Base-by-base conservation (phyloP, 257 asterid genomes). In the Nicotiana tabacum region DNA sequence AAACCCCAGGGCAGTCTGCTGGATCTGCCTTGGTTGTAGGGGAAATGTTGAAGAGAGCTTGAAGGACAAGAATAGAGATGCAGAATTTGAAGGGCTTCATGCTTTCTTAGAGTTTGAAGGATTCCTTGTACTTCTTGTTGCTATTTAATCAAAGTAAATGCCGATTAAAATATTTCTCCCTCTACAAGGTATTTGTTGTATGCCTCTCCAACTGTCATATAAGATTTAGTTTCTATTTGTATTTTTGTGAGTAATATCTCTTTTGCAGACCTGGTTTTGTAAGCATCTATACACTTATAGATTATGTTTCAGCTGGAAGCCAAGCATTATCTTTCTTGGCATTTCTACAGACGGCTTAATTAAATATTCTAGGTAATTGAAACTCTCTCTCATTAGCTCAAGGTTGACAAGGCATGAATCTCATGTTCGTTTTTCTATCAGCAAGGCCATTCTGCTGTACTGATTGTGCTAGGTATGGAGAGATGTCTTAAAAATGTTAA, bases 31-130 rank as follows among this genome's bases (percentile, higher is more conserved):
- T 70, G 66, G 72, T 62, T 43, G 33, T 62, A 12, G 67, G 77
- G 43, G 53, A 46, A 85, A 62, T 76, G 87, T 13, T 33, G 78
- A 78, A 74, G 9, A 87, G 84, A 53, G 76, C 17, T 46, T 70
- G 90, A 78, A 89, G 86, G 82, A 81, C 68, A 66, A 89, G 77
- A 70, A 81, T 68, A 66, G 78, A 79, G 84, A 82, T 48, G 86
- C 4, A 21, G 77, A 86, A 70, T 79, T 76, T 82, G 65, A 86
- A 82, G 55, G 90, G 80, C 68, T 77, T 68, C 97, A 92, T 90
- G 77, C 3, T 85, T 77, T 55, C 5, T 30, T 69, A 5, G 7
- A 83, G 72, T 46, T 33, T n/a, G n/a, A 81, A 8, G 62, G 27
- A 51, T 76, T 10, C 64, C 27, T 27, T 76, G 64, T 7, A 9